These are phyloP conservation scores for Paecilomyces formosus DNA, from an alignment of 2,329 filamentous ascomycete species.

Conservation along the genomic window DNA sequence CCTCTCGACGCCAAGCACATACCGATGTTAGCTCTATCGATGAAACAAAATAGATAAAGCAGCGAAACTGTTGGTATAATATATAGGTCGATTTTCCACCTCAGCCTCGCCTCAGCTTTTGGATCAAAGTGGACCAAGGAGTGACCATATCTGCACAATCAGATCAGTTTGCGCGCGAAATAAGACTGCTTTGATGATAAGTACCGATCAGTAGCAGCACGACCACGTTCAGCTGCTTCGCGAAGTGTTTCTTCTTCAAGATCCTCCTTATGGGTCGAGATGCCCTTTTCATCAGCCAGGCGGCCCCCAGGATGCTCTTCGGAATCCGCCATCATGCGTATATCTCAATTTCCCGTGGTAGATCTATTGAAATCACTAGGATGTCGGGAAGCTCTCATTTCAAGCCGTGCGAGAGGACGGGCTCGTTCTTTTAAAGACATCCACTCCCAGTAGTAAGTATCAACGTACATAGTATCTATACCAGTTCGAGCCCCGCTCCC, in stretches of 20 bases:
- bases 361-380: neutral
- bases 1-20: conserved; percentile 8
- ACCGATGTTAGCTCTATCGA: conserved; percentile 69
- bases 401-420: neutral
- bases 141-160: conserved; percentile 37
- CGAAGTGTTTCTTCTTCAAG: conserved; percentile 3
- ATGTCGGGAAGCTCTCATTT: neutral
- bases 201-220: neutral
- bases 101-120: conserved; percentile 50
- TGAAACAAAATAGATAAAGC: conserved; percentile 66
- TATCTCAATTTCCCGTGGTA: neutral
- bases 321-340: neutral
- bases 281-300: conserved; percentile 15
- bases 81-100: conserved; percentile 58
- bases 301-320: neutral
- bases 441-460: too few species aligned
- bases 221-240: neutral
- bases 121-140: conserved; percentile 49
- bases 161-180: neutral
- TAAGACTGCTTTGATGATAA: neutral
- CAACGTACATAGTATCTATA: neutral
- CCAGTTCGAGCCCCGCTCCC: neutral
- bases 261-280: conserved; percentile 11
- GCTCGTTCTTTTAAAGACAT: too few species aligned
- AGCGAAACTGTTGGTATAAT: conserved; percentile 60